These are phyloP conservation scores for Suillus weaverae DNA, from an alignment of 768 basidiomycete species.

Conservation along the genomic window DNA sequence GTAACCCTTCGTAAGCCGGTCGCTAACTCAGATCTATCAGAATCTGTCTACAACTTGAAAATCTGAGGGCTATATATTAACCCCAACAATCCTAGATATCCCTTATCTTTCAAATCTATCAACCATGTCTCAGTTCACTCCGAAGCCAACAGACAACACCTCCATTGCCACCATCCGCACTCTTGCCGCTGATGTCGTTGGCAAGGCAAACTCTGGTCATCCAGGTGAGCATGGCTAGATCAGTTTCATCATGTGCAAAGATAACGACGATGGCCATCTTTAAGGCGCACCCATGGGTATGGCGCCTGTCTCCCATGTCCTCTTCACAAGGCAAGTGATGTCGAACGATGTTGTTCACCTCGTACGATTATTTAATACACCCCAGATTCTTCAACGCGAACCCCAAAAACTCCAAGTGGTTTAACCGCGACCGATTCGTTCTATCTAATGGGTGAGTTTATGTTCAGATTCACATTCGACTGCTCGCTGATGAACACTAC, in stretches of 20 bases:
- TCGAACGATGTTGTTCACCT: not conserved
- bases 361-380: conserved; percentile 4
- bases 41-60: not conserved
- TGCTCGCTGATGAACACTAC: conserved; percentile 14
- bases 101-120: conserved; percentile 15
- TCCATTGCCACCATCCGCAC: conserved; percentile 74
- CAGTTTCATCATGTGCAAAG: conserved; percentile 1
- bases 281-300: conserved; percentile 92
- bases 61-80: conserved; percentile 3
- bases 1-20: conserved; percentile 6
- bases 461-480: not conserved
- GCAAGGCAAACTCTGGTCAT: conserved; percentile 92
- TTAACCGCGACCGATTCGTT: conserved; percentile 96
- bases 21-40: not conserved
- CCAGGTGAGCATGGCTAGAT: conserved; percentile 53
- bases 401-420: conserved; percentile 89
- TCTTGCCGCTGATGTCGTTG: conserved; percentile 75
- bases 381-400: conserved; percentile 83
- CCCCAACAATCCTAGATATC: conserved; percentile 11
- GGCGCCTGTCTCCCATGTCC: conserved; percentile 80
- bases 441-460: conserved; percentile 87
- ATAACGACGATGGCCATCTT: not conserved
- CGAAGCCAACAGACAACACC: conserved; percentile 48
- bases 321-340: conserved; percentile 64
- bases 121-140: conserved; percentile 41